These are phyloP conservation scores for Lodderomyces margitis DNA, from an alignment of 1,139 yeast species.

Conservation along the genomic window DNA sequence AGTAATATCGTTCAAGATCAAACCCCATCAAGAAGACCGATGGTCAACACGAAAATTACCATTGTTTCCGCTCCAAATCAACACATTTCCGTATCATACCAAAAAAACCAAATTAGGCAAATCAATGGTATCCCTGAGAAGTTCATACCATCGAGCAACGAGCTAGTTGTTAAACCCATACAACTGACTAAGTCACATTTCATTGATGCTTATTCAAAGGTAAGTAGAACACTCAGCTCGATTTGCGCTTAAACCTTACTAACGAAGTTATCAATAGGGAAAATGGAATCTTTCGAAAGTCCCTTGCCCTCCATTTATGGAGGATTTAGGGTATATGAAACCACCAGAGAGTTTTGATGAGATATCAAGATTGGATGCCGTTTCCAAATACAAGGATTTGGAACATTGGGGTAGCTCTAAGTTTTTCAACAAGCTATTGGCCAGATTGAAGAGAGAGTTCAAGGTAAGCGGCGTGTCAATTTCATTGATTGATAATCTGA, in stretches of 20 bases:
- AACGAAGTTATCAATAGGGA: constrained; percentile 28
- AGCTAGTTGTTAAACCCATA: constrained; percentile 26
- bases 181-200: constrained; percentile 58
- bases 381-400: constrained; percentile 36
- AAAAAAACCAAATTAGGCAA: background rate
- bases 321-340: constrained; percentile 47
- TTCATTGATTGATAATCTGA: constrained; percentile 50
- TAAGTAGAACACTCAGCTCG: constrained; percentile 12
- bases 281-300: constrained; percentile 56
- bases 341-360: constrained; percentile 61
- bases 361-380: constrained; percentile 36
- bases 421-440: constrained; percentile 38
- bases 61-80: constrained; percentile 1
- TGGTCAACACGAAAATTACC: background rate
- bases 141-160: constrained; percentile 12
- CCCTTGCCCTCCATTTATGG: constrained; percentile 54
- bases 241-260: constrained; percentile 10
- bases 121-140: background rate
- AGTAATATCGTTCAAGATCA: background rate
- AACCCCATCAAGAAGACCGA: background rate
- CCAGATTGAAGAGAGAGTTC: constrained; percentile 34
- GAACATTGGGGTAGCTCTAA: constrained; percentile 52
- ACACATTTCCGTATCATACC: background rate
- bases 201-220: constrained; percentile 56
- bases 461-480: constrained; percentile 54